phyloP scores from a whole-genome alignment of 2,329 filamentous ascomycete species.

The Harringtonia aguacate region DNA sequence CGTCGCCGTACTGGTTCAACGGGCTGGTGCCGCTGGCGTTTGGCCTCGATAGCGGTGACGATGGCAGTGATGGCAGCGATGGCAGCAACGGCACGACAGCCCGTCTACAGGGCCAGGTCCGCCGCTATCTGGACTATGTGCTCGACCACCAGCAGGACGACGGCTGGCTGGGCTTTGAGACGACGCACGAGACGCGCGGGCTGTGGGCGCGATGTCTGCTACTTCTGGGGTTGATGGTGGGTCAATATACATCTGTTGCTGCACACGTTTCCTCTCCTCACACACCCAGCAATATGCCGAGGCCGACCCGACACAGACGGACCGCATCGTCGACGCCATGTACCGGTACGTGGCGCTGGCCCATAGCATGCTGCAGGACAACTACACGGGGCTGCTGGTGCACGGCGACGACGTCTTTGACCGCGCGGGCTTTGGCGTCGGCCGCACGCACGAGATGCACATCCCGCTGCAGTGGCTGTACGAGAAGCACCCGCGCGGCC shows the following conservation, averaged over 20 bases:
- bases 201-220: constrained; percentile 22
- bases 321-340: constrained; percentile 10
- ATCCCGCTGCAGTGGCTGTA: constrained; percentile 19
- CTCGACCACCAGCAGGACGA: constrained; percentile 30
- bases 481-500: constrained; percentile 16
- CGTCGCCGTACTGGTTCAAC: constrained; percentile 50
- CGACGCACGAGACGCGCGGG: constrained; percentile 14
- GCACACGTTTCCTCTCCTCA: not conserved
- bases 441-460: constrained; percentile 13
- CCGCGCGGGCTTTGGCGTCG: constrained; percentile 12
- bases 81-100: too few species aligned
- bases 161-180: constrained; percentile 40
- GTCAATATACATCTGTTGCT: not conserved
- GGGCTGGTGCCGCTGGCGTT: constrained; percentile 46
- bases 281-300: constrained; percentile 18
- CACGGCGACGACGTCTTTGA: constrained; percentile 8
- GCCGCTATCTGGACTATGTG: constrained; percentile 27
- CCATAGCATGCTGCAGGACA: constrained; percentile 12
- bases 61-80: too few species aligned
- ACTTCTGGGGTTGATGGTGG: constrained; percentile 18
- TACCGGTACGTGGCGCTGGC: constrained; percentile 11
- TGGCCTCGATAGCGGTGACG: constrained; percentile 32
- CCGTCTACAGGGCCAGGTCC: too few species aligned
- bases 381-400: constrained; percentile 12
- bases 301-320: constrained; percentile 14